phyloP scores from a whole-genome alignment of 331 rosid species.

The Telfairia occidentalis region DNA sequence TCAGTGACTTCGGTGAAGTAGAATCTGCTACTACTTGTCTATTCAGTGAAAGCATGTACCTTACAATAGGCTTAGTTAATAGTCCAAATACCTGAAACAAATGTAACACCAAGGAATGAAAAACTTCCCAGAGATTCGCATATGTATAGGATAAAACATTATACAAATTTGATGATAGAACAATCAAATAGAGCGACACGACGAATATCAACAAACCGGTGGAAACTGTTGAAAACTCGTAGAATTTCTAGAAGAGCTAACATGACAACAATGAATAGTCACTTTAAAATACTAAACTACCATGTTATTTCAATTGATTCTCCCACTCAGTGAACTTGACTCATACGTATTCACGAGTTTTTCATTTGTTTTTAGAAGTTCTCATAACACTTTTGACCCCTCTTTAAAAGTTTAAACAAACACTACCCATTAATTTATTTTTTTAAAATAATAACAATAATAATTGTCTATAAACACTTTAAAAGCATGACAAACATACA shows the following conservation, averaged over 20 bases:
- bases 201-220: neutral
- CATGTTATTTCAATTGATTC: neutral
- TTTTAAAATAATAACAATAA: too few relatives aligned
- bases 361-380: too few relatives aligned
- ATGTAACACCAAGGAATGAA: neutral
- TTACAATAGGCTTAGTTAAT: constrained; percentile 43
- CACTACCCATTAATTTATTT: too few relatives aligned
- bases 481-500: too few relatives aligned
- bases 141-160: neutral
- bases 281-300: neutral
- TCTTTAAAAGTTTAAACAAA: too few relatives aligned
- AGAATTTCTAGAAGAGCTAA: neutral
- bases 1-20: constrained; percentile 12
- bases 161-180: neutral
- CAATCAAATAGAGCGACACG: neutral
- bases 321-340: neutral
- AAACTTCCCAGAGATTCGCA: neutral
- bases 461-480: too few relatives aligned
- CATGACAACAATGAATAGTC: neutral
- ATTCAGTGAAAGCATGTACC: constrained; percentile 29
- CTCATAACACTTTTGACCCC: too few relatives aligned
- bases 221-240: neutral
- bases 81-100: constrained; percentile 49
- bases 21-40: constrained; percentile 10
- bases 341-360: neutral